Base-by-base conservation (phyloP, 202 grass and related monocot genomes). In the Hordeum pubiflorum region DNA sequence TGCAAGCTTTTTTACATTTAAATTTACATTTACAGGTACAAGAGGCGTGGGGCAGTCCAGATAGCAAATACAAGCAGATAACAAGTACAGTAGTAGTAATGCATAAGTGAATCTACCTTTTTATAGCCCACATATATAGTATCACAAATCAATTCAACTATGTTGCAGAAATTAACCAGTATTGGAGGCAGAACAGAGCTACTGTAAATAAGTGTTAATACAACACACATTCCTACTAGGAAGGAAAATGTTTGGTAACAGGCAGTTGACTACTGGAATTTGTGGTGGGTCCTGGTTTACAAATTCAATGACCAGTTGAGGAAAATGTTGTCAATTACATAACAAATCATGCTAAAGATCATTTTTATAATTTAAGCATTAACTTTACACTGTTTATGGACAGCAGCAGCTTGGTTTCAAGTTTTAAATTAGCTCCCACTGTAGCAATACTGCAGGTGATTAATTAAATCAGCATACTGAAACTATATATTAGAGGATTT, bases 1-100 rank as follows among this genome's bases (percentile, higher is more conserved):
- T 68, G 73, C 43, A 41, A 58, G 69, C n/a, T 26, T 76, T 76
- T 23, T 76, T 23, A 55, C 72, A 86, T 62, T 58, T 41, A 14
- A 31, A 71, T 81, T 17, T 76, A 55, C 62, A 41, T 81, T 17
- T 76, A 55, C 62, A 41, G 72, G 20, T 18, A 69, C 64, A 63
- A 37, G 9, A 64, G 23, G 13, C 27, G 14, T 26, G 23, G 58
- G 22, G 33, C 63, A 69, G n/a, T 58, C 22, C 36, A 69, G 17
- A 20, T 69, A 31, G 6, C 50, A n/a, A 3, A n/a, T 69, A 29
- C 3, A 69, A 69, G 78, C 9, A 65, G 9, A 74, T 2, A 29
- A 0, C 74, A 79, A 52, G 26, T 31, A 67, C 24, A 26, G 24
- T 26, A 26, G 24, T 26, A 26, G 24, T 26, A 26, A 68, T 61